These are phyloP conservation scores for Ammopiptanthus mongolicus DNA, from an alignment of 306 rosid genomes.

Conservation along the genomic window DNA sequence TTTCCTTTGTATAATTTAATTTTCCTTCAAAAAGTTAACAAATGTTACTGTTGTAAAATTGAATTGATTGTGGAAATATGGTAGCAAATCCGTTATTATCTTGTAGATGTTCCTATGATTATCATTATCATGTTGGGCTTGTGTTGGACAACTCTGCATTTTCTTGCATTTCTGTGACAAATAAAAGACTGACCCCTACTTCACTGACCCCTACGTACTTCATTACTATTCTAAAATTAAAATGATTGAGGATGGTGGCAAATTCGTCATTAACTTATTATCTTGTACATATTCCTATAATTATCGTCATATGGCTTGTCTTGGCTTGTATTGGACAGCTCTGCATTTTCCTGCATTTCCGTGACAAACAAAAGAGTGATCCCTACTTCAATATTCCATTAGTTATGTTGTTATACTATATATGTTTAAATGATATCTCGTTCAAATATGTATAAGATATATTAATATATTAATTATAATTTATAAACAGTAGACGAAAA, in stretches of 20 bases:
- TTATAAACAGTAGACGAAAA: no score
- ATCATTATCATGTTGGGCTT: not conserved
- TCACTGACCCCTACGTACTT: no score
- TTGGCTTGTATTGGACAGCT: no score
- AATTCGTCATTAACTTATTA: not conserved
- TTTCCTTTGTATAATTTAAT: not conserved
- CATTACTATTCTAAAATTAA: not conserved
- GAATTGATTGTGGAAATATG: no score
- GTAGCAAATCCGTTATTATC: not conserved
- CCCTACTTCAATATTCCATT: slow-evolving; percentile 18
- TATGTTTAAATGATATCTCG: no score
- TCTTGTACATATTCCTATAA: not conserved
- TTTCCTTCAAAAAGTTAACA: not conserved
- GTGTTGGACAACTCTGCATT: not conserved
- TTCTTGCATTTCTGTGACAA: not conserved
- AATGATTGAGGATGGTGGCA: not conserved
- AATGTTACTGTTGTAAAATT: not conserved
- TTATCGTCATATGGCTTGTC: not conserved
- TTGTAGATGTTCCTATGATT: not conserved
- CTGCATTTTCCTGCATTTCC: not conserved
- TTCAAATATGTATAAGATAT: no score
- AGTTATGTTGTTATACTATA: no score
- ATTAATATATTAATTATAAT: no score
- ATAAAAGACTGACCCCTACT: no score
- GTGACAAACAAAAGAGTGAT: not conserved